Evolutionary conservation across 495 filamentous ascomycete species (phyloP), one percentile per base, ranked within the genome.

Genomic region (Lichina pygmaea): DNA sequence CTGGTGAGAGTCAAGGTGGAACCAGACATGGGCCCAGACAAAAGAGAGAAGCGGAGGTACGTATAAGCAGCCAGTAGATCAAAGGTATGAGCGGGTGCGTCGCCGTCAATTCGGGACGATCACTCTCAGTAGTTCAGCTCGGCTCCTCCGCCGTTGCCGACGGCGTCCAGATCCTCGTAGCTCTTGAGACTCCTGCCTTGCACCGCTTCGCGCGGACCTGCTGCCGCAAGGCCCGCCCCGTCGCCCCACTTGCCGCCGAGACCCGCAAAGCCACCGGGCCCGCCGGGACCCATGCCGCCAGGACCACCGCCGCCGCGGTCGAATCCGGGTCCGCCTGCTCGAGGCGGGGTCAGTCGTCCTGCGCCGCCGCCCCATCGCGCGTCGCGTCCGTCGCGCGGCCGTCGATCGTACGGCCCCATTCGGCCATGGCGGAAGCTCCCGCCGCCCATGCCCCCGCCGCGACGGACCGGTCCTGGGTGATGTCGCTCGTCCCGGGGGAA

Each of bases 91-190:
- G 24, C 24, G 4, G 4, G 24, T 24, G 24, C 24, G 24, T 24
- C 24, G 24, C 4, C 24, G 24, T 4, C 2, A 4, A 24, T 24
- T 24, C 24, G 24, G 4, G 24, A 24, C 4, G 24, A 24, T 24
- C 24, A 24, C 24, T 24, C 13, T 56, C 58, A 77, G 48, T 78
- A 78, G 53, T 78, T 72, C 46, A 78, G 56, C 55, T 77, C 74
- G 8, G 66, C 71, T 41, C 66, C 59, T 15, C 62, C 70, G 30
- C 62, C 61, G 3, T 62, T 63, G 31, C 62, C 65, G 34, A 72
- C 62, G 12, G 89, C 86, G 63, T 97, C 89, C 2, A 97, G 62
- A 60, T 97, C 89, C 59, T 95, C 91, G 58, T 97, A 97, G 57
- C 81, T 91, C 67, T 89, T 93, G 34, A 97, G 55, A 39, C 78